Conservation (phyloP, 23 red algal species). For the Gracilaria gracilis region DNA sequence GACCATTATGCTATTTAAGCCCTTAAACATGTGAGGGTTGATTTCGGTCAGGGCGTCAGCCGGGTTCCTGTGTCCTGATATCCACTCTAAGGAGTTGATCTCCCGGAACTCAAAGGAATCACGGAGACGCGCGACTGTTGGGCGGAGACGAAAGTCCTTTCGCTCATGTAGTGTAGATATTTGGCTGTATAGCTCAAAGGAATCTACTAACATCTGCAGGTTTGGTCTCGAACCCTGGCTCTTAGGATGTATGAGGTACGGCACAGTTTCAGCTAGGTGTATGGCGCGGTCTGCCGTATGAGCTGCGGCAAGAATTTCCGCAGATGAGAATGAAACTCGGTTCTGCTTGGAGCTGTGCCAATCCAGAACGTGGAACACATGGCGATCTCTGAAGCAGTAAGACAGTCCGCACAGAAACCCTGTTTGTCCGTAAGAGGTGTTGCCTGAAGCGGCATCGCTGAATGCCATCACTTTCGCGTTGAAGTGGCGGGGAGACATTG, state of each 20-base stretch:
- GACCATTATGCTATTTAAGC: background rate
- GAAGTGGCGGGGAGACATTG: no score
- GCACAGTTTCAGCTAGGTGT: background rate
- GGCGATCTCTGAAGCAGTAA: no score
- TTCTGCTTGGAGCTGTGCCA: no score
- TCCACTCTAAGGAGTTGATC: slow-evolving; percentile 10
- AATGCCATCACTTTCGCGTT: no score
- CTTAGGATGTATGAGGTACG: background rate
- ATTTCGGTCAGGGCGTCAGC: background rate
- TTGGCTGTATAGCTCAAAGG: background rate
- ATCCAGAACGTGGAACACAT: no score
- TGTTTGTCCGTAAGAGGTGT: no score
- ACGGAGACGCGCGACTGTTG: slow-evolving; percentile 3
- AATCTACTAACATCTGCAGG: background rate
- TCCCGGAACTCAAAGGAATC: background rate
- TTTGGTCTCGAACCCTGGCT: no score
- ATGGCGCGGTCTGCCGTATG: background rate
- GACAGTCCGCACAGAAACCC: no score
- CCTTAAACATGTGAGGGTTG: background rate
- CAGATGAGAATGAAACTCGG: no score
- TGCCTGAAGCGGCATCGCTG: no score
- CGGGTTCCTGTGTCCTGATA: background rate
- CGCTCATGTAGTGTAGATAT: background rate
- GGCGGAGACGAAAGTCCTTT: no score
- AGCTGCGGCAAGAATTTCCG: slow-evolving; percentile 11